phyloP scores from a whole-genome alignment of 805 yeast species.

The Nematodospora valgi region DNA sequence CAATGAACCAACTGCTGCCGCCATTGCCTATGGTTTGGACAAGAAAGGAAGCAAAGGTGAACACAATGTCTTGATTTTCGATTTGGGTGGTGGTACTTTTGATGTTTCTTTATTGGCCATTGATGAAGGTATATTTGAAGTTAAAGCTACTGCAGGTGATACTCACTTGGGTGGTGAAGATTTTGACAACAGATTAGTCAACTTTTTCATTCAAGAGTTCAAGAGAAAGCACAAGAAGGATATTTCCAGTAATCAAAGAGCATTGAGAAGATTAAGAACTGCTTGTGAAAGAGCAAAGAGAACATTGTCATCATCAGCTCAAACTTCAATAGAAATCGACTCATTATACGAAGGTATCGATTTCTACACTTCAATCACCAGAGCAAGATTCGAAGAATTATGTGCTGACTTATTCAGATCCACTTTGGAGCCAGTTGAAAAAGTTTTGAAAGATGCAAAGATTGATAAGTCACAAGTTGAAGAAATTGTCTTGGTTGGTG shows the following conservation, averaged over 20 bases:
- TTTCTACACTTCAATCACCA: slow-evolving; percentile 90
- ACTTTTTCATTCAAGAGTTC: slow-evolving; percentile 87
- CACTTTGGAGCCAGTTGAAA: slow-evolving; percentile 94
- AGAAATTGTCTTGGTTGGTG: slow-evolving; percentile 97
- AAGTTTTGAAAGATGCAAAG: slow-evolving; percentile 91
- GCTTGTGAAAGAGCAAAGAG: slow-evolving; percentile 99
- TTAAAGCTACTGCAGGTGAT: slow-evolving; percentile 92
- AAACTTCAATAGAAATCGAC: slow-evolving; percentile 94
- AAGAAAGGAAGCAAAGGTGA: slow-evolving; percentile 54
- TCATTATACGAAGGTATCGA: slow-evolving; percentile 93
- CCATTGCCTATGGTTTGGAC: slow-evolving; percentile 44
- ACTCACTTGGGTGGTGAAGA: slow-evolving; percentile 98
- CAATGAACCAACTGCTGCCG: slow-evolving; percentile 46
- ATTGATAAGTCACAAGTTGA: slow-evolving; percentile 82
- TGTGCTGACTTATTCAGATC: slow-evolving; percentile 90
- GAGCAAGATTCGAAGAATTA: slow-evolving; percentile 97
- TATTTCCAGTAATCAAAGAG: slow-evolving; percentile 74
- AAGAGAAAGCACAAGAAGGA: slow-evolving; percentile 92
- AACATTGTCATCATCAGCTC: slow-evolving; percentile 90
- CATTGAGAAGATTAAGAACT: slow-evolving; percentile 90
- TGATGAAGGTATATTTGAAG: slow-evolving; percentile 91
- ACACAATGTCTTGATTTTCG: slow-evolving; percentile 87
- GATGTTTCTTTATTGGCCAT: slow-evolving; percentile 86
- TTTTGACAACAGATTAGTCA: slow-evolving; percentile 84
- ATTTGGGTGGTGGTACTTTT: slow-evolving; percentile 97